Evolutionary conservation across 768 basidiomycete species (phyloP), one percentile per base, ranked within the genome.

Genomic region (Leccinum disarticulatum): DNA sequence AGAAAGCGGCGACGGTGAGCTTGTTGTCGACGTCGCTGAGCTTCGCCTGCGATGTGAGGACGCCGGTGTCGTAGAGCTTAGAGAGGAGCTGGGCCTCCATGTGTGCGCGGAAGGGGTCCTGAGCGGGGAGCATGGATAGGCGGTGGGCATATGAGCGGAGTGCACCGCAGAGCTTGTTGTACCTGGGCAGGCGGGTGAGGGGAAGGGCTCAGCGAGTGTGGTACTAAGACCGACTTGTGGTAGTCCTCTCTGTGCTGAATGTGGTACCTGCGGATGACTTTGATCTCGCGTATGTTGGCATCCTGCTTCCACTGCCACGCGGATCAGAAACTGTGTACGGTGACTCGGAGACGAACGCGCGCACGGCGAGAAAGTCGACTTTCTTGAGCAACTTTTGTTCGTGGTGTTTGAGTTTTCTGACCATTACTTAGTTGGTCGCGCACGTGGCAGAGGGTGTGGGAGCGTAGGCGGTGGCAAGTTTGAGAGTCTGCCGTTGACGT

Each of bases 61-160:
- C 86, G 59, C 96, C 97, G 81, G 96, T 92, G 75, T 99, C 97
- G 76, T 98, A 99, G 61, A 98, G 84, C 74, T 98, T 98, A 61
- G 91, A 88, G 55, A 99, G 84, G 22, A 98, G 80, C 66, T 92
- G 88, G 48, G 77, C 84, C 76, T 99, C 91, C 85, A 91, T 92
- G 57, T 87, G 84, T 5, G 86, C 62, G 19, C 96, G 84, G 74
- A 92, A 92, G 3, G 94, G 91, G 74, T 98, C 96, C 65, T 93
- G 86, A 0, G 91, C 80, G 2, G 97, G 93, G 10, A 99, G 84
- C 27, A 93, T 79, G 17, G 95, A 88, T 50, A 98, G 70, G 22
- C 93, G 86, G 76, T 98, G 94, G 0, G 93, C 91, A 71, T 90
- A 86, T 2, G 88, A 83, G 49, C 95, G 85, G 48, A 98, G 77